Evolutionary conservation across 768 basidiomycete species (phyloP).

Genomic region (Rhizopogon vesiculosus): DNA sequence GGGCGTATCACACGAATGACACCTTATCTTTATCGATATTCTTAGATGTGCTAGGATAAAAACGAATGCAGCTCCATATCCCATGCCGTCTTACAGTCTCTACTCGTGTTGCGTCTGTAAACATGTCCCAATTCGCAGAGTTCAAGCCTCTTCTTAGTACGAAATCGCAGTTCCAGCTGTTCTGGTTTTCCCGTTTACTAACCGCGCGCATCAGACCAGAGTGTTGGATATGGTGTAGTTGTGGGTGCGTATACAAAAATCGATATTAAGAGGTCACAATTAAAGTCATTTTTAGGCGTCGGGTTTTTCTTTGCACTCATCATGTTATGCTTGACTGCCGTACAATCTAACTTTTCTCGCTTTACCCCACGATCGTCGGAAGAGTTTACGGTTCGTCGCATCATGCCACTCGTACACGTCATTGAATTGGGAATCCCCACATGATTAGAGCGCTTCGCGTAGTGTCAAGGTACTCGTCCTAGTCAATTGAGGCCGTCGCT

Average conservation of each 20-base stretch:
- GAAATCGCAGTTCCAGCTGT: not conserved
- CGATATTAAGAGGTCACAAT: not conserved
- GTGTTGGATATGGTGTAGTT: conserved; percentile 31
- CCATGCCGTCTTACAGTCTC: too few relatives aligned
- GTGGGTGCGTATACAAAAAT: conserved; percentile 19
- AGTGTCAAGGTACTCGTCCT: conserved; percentile 22
- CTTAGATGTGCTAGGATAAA: not conserved
- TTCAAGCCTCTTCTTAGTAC: conserved; percentile 37
- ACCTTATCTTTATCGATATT: not conserved
- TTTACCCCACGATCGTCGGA: conserved; percentile 30
- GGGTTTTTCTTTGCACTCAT: conserved; percentile 32
- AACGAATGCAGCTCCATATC: not conserved
- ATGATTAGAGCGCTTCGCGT: conserved; percentile 23
- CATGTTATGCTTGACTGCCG: conserved; percentile 28
- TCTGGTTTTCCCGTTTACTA: not conserved
- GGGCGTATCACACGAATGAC: not conserved
- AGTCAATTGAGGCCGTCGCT: not conserved
- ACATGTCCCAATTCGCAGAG: conserved; percentile 18
- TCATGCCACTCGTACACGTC: not conserved
- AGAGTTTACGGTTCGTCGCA: conserved; percentile 23
- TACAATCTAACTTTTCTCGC: conserved; percentile 30
- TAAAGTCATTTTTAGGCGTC: conserved; percentile 17
- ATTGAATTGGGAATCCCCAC: not conserved
- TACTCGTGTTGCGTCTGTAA: not conserved
- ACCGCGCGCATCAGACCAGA: conserved; percentile 14